Evolutionary conservation across 768 basidiomycete species (phyloP), one percentile per base, ranked within the genome.

Genomic region (Mycena vulgaris): DNA sequence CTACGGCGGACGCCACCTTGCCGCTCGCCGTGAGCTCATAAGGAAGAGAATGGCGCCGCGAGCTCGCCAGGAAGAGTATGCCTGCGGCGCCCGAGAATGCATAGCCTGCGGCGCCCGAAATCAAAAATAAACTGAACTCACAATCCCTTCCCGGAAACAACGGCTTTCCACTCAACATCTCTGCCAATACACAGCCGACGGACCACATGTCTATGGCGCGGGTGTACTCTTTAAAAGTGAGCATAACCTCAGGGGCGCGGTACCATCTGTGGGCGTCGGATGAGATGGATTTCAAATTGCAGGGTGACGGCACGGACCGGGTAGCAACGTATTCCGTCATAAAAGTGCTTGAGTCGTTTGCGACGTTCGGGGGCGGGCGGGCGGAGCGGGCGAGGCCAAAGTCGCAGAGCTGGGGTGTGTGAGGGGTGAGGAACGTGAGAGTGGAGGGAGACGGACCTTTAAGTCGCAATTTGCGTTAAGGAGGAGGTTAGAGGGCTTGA

Each of bases 261-360:
- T 98, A 99, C 97, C 97, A 98, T 77, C 95, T 92, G 57, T 14
- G 28, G 45, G 42, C 42, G 65, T 53, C 30, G 60, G 71, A 49
- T 17, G 31, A 69, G 63, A n/a, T n/a, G n/a, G n/a, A n/a, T n/a
- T n/a, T n/a, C n/a, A n/a, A n/a, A n/a, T n/a, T n/a, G n/a, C n/a
- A n/a, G n/a, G 8, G 23, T 10, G 25, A 25, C 4, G 23, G 68
- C 64, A 71, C 80, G 57, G 67, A 96, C 88, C 97, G 87, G 17
- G 97, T 98, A 1, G 97, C 96, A 27, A 98, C 97, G 74, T 99
- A 98, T 89, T 97, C 95, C 10, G 93, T 94, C 89, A 95, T 92
- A 75, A 94, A 94, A 0, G 91, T 93, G 77, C 92, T 92, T 72
- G 90, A 90, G 71, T 92, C 92, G 71, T 94, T 88, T 16, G 86